phyloP scores from a whole-genome alignment of 2,329 filamentous ascomycete genomes.

The Sarocladium brachiariae region DNA sequence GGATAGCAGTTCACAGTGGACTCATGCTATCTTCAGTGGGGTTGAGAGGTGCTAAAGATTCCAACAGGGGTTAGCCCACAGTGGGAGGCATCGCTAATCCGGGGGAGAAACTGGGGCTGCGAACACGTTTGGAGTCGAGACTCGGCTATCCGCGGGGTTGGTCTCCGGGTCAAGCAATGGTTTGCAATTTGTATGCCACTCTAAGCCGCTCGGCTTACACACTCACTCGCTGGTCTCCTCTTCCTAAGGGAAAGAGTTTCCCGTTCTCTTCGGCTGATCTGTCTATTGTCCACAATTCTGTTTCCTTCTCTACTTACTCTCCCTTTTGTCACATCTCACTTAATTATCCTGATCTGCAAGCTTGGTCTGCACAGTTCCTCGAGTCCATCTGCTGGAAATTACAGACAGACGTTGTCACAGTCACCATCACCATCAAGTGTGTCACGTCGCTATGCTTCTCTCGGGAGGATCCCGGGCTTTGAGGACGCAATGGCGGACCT shows the following conservation, averaged over 20 bases:
- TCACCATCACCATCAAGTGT: background rate
- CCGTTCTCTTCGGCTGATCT: background rate
- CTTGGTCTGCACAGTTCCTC: too few species aligned
- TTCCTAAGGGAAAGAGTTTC: background rate
- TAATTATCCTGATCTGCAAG: too few species aligned
- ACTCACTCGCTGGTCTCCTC: background rate
- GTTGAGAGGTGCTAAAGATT: background rate
- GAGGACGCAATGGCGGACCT: constrained; percentile 43
- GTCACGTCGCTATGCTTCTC: constrained; percentile 42
- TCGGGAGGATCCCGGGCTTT: constrained; percentile 43
- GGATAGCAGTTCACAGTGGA: background rate
- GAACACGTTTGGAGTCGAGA: constrained; percentile 10
- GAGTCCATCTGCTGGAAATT: too few species aligned
- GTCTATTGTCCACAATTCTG: background rate
- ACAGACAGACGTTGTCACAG: too few species aligned
- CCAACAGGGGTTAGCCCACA: background rate
- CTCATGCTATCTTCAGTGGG: background rate
- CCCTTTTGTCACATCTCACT: background rate
- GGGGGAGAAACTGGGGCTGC: background rate
- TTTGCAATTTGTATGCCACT: background rate
- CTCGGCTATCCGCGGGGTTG: constrained; percentile 32
- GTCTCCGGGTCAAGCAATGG: background rate
- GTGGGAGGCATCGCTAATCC: constrained; percentile 2
- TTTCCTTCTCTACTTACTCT: background rate
- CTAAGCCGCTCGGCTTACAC: constrained; percentile 12